These are phyloP conservation scores for Aspergillus ostianus DNA, from an alignment of 495 filamentous ascomycete species.

Conservation along the genomic window DNA sequence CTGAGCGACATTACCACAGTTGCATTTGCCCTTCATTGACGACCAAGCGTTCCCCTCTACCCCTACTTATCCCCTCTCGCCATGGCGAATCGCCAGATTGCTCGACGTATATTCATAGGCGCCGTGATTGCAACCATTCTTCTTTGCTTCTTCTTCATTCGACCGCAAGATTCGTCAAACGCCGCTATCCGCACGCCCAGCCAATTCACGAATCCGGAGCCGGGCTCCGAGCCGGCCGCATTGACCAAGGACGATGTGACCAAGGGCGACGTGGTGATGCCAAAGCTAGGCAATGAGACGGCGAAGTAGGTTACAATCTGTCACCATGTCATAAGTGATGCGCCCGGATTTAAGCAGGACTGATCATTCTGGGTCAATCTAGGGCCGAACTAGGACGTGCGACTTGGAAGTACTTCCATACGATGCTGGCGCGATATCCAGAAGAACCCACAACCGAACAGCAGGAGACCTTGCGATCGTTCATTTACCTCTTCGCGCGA, in stretches of 20 bases:
- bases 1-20: neutral
- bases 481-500: constrained; percentile 85
- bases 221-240: constrained; percentile 20
- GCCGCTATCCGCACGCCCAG: constrained; percentile 44
- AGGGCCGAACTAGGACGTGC: constrained; percentile 87
- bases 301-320: constrained; percentile 47
- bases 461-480: constrained; percentile 76
- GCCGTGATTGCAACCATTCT: constrained; percentile 33
- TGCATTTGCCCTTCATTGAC: neutral
- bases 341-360: constrained; percentile 4
- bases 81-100: constrained; percentile 46
- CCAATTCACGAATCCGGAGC: constrained; percentile 35
- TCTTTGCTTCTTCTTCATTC: constrained; percentile 41
- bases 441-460: constrained; percentile 81
- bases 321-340: neutral
- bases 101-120: constrained; percentile 40
- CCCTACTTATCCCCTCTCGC: constrained; percentile 9
- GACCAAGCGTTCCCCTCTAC: neutral
- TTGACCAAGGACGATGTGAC: constrained; percentile 47
- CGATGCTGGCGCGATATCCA: constrained; percentile 91
- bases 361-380: constrained; percentile 6
- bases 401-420: constrained; percentile 92
- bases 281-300: constrained; percentile 89
- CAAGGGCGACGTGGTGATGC: constrained; percentile 78
- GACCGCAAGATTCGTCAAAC: constrained; percentile 40